Base-by-base conservation (phyloP, 2,329 filamentous ascomycete genomes). In the Diaporthe aspalathi region DNA sequence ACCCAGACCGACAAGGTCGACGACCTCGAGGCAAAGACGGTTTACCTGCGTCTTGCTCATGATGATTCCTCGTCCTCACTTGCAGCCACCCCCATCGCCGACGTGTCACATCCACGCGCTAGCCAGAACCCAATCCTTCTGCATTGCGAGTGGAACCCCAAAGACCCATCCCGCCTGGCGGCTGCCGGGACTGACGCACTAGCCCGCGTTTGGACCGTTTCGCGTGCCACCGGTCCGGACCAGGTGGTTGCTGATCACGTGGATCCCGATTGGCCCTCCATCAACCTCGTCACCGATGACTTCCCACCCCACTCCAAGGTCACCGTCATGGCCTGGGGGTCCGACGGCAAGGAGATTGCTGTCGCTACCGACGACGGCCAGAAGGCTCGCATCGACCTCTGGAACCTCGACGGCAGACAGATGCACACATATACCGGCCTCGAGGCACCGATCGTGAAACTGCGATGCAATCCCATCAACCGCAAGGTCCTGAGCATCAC, bases 81-180 rank as follows among this genome's bases (percentile, higher is more conserved):
- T 74, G 76, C 80, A 74, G 80, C 78, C 75, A 80, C 77, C 75
- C 76, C 76, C 76, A 80, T 76, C 73, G 79, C 81, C 50, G 79
- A 81, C 63, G 76, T 80, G 72, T 77, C 76, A 63, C 76, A 79
- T 71, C 76, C 78, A 60, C 78, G 76, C 77, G 75, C 78, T 74
- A 79, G 78, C 78, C 86, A 89, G 78, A 88, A 86, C 81, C 88
- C 89, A 79, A 86, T 90, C 77, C 82, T 91, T 81, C 85, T 91
- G 83, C 89, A 91, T 81, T 91, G 89, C 86, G 88, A 90, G 85
- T 92, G 89, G 88, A 91, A 88, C 84, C 90, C 90, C 76, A 85
- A 80, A 81, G 86, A 91, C 84, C 87, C 89, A 80, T 88, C 86
- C 72, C 83, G 90, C 82, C 85, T 92, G 85, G 90, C 89, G 81